These are phyloP conservation scores for Coemansia sp. DNA, from an alignment of 192 early-diverging fungal genomes.

Conservation along the genomic window DNA sequence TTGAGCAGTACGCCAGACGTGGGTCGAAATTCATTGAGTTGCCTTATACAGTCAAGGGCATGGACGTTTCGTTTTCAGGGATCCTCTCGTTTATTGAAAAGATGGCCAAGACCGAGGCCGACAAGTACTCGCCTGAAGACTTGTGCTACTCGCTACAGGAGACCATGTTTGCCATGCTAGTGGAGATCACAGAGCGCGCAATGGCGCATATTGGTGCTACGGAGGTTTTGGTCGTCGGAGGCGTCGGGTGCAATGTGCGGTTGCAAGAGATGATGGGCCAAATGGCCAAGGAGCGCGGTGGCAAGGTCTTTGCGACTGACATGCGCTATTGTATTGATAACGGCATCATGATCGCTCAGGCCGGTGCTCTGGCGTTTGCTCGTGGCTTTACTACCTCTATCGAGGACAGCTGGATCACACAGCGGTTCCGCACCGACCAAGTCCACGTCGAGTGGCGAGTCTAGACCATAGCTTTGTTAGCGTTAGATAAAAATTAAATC, in stretches of 20 bases:
- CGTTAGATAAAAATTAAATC: background rate
- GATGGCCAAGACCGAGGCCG: slow-evolving; percentile 64
- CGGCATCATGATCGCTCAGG: slow-evolving; percentile 99
- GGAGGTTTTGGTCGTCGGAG: slow-evolving; percentile 95
- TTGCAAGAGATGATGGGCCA: slow-evolving; percentile 98
- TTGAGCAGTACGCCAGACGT: slow-evolving; percentile 94
- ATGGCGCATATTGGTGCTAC: slow-evolving; percentile 95
- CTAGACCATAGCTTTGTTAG: slow-evolving; percentile 12
- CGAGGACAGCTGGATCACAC: slow-evolving; percentile 89
- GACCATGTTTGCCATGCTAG: slow-evolving; percentile 98
- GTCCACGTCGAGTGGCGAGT: slow-evolving; percentile 81
- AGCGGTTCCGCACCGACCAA: slow-evolving; percentile 89
- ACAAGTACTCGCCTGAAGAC: slow-evolving; percentile 75
- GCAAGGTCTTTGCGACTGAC: slow-evolving; percentile 93
- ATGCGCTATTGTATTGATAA: slow-evolving; percentile 98
- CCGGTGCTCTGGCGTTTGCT: slow-evolving; percentile 83
- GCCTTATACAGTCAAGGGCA: slow-evolving; percentile 98
- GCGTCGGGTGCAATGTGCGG: slow-evolving; percentile 94
- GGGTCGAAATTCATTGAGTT: slow-evolving; percentile 86
- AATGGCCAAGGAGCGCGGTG: slow-evolving; percentile 89
- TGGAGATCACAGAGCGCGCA: slow-evolving; percentile 98
- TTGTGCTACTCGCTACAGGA: slow-evolving; percentile 98
- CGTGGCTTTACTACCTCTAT: slow-evolving; percentile 82
- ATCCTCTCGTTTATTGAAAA: slow-evolving; percentile 91
- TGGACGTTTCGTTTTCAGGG: slow-evolving; percentile 98